phyloP scores from a whole-genome alignment of 2,329 filamentous ascomycete species.

The Rasamsonia emersonii region DNA sequence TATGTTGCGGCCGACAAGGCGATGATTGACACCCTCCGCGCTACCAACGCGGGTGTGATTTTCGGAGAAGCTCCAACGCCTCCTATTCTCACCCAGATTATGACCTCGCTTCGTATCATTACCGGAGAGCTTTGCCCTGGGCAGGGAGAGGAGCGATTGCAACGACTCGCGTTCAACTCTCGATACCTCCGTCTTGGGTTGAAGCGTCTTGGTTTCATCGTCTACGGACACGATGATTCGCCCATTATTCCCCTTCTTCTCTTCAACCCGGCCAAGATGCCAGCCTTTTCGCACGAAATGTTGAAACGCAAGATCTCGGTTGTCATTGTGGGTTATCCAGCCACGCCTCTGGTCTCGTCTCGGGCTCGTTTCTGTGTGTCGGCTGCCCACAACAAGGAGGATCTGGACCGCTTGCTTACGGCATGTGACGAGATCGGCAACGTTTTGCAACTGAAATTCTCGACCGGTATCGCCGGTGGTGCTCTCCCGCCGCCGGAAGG shows the following conservation, averaged over 20 bases:
- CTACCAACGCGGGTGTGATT: slow-evolving; percentile 75
- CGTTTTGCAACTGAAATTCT: slow-evolving; percentile 89
- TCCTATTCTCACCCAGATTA: slow-evolving; percentile 83
- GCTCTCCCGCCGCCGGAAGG: slow-evolving; percentile 66
- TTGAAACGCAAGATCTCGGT: slow-evolving; percentile 94
- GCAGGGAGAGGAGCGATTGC: slow-evolving; percentile 89
- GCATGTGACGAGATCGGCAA: slow-evolving; percentile 93
- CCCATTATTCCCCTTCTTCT: slow-evolving; percentile 91
- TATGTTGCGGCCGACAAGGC: slow-evolving; percentile 85
- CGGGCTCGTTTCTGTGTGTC: slow-evolving; percentile 94
- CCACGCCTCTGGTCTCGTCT: slow-evolving; percentile 89
- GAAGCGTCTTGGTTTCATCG: slow-evolving; percentile 93
- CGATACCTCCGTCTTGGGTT: slow-evolving; percentile 94
- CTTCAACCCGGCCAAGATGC: slow-evolving; percentile 98
- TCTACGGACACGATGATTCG: slow-evolving; percentile 95
- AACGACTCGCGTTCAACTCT: slow-evolving; percentile 96
- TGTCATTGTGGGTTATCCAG: slow-evolving; percentile 94
- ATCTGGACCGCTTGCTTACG: slow-evolving; percentile 77
- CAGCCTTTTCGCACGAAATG: slow-evolving; percentile 98
- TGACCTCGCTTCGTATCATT: slow-evolving; percentile 79
- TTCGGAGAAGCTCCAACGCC: slow-evolving; percentile 84
- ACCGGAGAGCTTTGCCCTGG: slow-evolving; percentile 78
- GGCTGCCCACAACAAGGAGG: slow-evolving; percentile 95
- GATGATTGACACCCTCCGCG: slow-evolving; percentile 85
- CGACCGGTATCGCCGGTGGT: slow-evolving; percentile 88